Evolutionary conservation across 2,329 filamentous ascomycete genomes (phyloP).

Genomic region (Lecanicillium sp.): DNA sequence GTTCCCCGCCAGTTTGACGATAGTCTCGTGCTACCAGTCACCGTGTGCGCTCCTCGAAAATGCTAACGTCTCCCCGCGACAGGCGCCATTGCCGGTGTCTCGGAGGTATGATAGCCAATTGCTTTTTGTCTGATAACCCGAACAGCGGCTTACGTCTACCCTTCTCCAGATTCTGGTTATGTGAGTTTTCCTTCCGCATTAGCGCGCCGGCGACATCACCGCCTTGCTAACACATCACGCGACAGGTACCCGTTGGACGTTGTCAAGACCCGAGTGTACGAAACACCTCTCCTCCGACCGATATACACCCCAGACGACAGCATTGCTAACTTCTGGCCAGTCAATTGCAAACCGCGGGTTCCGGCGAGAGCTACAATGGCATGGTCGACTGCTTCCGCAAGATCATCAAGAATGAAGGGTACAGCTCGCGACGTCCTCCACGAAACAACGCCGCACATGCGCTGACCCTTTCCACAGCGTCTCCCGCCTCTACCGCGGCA

Average conservation of each 20-base stretch:
- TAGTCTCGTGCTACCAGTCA: too few species aligned
- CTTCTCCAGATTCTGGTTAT: conserved; percentile 76
- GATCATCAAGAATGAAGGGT: conserved; percentile 95
- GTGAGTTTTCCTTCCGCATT: conserved; percentile 42
- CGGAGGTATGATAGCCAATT: conserved; percentile 65
- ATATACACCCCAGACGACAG: too few species aligned
- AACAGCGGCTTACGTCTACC: not conserved
- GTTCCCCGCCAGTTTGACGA: conserved; percentile 15
- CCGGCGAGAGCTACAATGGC: conserved; percentile 85
- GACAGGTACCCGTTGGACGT: conserved; percentile 95
- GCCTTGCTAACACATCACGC: conserved; percentile 16
- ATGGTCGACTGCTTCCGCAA: conserved; percentile 98
- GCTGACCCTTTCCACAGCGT: conserved; percentile 46
- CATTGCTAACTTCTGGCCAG: conserved; percentile 39
- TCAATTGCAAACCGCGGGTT: conserved; percentile 74
- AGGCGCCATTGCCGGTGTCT: conserved; percentile 95
- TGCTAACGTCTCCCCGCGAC: conserved; percentile 18
- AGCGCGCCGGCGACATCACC: conserved; percentile 13
- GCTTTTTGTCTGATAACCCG: conserved; percentile 15
- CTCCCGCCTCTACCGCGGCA: conserved; percentile 91
- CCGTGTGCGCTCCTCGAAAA: too few species aligned
- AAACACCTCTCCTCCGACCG: conserved; percentile 7
- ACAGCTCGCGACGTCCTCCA: conserved; percentile 19
- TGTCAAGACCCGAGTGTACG: conserved; percentile 92
- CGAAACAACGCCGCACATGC: not conserved